Evolutionary conservation across 139 green algal genomes (phyloP).

Genomic region (Coelastrella sp.): DNA sequence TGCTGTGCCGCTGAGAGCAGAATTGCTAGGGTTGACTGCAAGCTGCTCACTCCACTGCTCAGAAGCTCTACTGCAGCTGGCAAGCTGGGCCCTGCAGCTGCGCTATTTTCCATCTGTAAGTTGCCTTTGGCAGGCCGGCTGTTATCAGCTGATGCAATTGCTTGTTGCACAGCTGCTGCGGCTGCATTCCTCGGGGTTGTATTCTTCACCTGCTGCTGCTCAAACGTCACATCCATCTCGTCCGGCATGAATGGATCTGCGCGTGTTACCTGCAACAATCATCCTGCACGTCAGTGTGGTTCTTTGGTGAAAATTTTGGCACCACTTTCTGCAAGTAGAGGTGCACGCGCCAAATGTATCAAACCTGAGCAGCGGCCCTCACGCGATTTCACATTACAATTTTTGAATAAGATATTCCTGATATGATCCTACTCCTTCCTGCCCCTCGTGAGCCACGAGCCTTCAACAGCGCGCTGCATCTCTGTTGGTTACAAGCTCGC

Average conservation of each 20-base stretch:
- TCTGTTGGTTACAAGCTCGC: too few relatives aligned
- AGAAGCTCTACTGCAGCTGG: conserved; percentile 31
- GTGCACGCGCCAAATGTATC: neutral
- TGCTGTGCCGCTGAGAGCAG: conserved; percentile 50
- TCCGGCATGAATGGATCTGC: neutral
- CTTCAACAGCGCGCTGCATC: too few relatives aligned
- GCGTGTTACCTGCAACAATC: neutral
- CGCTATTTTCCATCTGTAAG: neutral
- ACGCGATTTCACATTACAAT: too few relatives aligned
- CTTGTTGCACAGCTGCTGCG: neutral
- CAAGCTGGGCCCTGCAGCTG: neutral
- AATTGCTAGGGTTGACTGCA: conserved; percentile 50
- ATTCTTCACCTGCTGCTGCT: neutral
- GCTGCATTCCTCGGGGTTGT: neutral
- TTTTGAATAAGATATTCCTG: neutral
- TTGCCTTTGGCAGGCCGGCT: neutral
- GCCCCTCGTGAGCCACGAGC: too few relatives aligned
- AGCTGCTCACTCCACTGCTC: conserved; percentile 14
- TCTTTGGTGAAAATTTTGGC: neutral
- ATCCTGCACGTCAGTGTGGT: neutral
- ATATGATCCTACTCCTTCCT: neutral
- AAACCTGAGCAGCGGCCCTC: too few relatives aligned
- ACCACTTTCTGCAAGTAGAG: neutral
- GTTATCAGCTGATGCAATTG: neutral
- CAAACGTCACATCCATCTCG: neutral